Conservation (phyloP, 768 basidiomycete species). For the Ramaria sp. region DNA sequence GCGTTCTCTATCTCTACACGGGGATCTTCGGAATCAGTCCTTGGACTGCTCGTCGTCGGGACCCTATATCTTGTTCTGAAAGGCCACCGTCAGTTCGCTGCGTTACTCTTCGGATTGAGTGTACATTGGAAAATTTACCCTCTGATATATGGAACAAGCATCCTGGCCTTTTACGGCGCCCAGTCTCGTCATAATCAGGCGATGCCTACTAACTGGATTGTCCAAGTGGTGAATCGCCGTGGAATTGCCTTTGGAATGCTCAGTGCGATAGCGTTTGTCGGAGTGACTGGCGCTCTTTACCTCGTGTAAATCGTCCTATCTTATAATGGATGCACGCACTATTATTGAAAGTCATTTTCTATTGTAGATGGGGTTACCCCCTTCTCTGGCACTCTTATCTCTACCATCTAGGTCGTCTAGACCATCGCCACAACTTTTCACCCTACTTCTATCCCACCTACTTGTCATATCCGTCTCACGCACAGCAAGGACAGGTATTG, state of each 20-base stretch:
- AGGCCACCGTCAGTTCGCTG: slow-evolving; percentile 52
- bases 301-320: slow-evolving; percentile 43
- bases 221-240: slow-evolving; percentile 25
- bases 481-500: not conserved
- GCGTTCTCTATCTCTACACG: slow-evolving; percentile 95
- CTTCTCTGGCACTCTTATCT: slow-evolving; percentile 89
- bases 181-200: slow-evolving; percentile 15
- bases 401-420: slow-evolving; percentile 83
- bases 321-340: not conserved
- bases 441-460: slow-evolving; percentile 96
- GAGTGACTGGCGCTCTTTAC: slow-evolving; percentile 58
- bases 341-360: not conserved
- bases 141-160: slow-evolving; percentile 76
- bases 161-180: slow-evolving; percentile 43
- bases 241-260: slow-evolving; percentile 57
- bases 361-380: slow-evolving; percentile 80
- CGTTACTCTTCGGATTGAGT: slow-evolving; percentile 66
- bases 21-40: slow-evolving; percentile 87
- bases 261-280: slow-evolving; percentile 57
- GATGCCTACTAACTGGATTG: slow-evolving; percentile 30
- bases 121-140: slow-evolving; percentile 99
- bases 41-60: slow-evolving; percentile 68
- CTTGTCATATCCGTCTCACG: slow-evolving; percentile 55
- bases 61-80: slow-evolving; percentile 53
- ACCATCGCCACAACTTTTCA: slow-evolving; percentile 98